Evolutionary conservation across 352 stramenopile species (phyloP).

Genomic region (Globisporangium splendens): DNA sequence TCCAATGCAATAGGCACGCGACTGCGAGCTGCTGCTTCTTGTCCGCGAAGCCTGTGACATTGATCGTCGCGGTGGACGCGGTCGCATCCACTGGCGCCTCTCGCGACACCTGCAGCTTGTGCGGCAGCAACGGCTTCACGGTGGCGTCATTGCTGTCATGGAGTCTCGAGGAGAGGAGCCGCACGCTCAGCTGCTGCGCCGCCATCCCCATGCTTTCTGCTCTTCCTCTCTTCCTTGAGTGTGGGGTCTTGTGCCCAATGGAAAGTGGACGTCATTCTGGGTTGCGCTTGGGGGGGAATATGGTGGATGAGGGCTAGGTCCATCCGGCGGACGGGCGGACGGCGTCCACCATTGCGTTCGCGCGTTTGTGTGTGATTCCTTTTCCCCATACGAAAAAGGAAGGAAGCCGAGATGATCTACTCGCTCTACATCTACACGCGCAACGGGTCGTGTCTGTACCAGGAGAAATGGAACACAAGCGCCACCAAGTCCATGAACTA

Average conservation of each 20-base stretch:
- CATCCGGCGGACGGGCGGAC: background rate
- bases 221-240: background rate
- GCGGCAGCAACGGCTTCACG: slow-evolving; percentile 5
- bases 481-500: slow-evolving; percentile 66
- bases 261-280: slow-evolving; percentile 3
- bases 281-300: background rate
- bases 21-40: slow-evolving; percentile 47
- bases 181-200: slow-evolving; percentile 20
- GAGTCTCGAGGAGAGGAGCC: slow-evolving; percentile 14
- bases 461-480: slow-evolving; percentile 83
- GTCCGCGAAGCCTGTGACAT: slow-evolving; percentile 25
- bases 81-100: background rate
- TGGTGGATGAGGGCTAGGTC: background rate
- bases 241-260: slow-evolving; percentile 8
- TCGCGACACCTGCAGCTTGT: background rate
- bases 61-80: background rate
- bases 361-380: background rate
- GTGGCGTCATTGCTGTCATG: slow-evolving; percentile 11
- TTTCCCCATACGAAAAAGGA: too few relatives aligned
- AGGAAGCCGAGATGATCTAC: slow-evolving; percentile 73
- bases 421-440: slow-evolving; percentile 93
- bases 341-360: background rate
- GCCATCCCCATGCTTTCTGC: slow-evolving; percentile 28
- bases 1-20: slow-evolving; percentile 51
- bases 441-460: slow-evolving; percentile 84